Base-by-base conservation (phyloP, 192 early-diverging fungal species). In the Backusella luteola region DNA sequence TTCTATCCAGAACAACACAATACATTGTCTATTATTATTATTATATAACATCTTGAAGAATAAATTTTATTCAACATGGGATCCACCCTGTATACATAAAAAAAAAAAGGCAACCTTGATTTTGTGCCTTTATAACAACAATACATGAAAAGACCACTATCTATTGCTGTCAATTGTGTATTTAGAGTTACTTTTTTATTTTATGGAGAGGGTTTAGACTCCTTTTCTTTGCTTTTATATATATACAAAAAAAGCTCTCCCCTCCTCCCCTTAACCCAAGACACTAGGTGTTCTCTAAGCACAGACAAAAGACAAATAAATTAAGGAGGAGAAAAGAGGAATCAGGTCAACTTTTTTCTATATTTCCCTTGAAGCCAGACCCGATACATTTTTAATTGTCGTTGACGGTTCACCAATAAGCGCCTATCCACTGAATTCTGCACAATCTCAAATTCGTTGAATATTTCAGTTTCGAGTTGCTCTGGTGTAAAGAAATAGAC, bases 281-380 rank as follows among this genome's bases (percentile, higher is more conserved):
- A 26, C 56, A 14, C 23, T 23, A n/a, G 46, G 5, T 49, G 15
- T 14, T 63, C 21, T 63, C 21, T 23, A 63, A 63, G 56, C 56
- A 63, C 56, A 63, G 56, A 63, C 56, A 63, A 63, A 63, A 63
- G 35, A 68, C 17, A 68, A 68, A 68, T 68, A 68, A 68, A 68
- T 68, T 68, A 63, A 63, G 67, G 67, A 68, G 34, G 6, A n/a
- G 17, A 49, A n/a, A 49, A n/a, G 46, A 49, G 19, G 46, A 49
- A 49, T 32, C 67, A 68, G 29, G 12, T 35, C 26, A 17, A 41
- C 69, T 44, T 38, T 36, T 96, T 98, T 68, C 92, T 84, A 83
- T 98, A 97, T 86, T 99, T 99, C 36, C 93, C 96, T 83, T 99
- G 98, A 32, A 99, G 81, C 98, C 98, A 99, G 8, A 94, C 89